phyloP scores from a whole-genome alignment of 148 eudicot genomes.

The Simmondsia chinensis region DNA sequence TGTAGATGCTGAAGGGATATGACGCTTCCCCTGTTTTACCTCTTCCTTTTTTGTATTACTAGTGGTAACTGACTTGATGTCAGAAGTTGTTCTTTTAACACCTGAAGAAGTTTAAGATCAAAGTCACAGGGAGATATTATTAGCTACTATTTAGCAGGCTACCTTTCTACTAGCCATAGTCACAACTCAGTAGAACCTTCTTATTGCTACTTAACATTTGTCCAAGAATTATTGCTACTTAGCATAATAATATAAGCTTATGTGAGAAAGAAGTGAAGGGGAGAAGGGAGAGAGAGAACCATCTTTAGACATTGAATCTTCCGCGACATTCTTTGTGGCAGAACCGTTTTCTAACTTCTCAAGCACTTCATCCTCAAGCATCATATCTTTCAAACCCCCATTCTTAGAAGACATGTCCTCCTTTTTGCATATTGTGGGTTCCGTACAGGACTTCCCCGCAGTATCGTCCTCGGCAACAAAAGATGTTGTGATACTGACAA shows the following conservation, averaged over 20 bases:
- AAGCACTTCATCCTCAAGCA: constrained; percentile 15
- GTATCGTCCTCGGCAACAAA: constrained; percentile 92
- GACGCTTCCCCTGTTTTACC: constrained; percentile 19
- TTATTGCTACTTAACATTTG: too few species aligned
- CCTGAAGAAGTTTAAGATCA: constrained; percentile 18
- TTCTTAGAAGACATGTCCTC: background rate
- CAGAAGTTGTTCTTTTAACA: constrained; percentile 12
- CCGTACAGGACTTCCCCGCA: constrained; percentile 5
- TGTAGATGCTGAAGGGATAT: constrained; percentile 94
- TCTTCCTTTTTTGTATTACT: constrained; percentile 7
- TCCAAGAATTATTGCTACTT: too few species aligned
- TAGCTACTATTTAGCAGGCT: background rate
- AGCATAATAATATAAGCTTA: too few species aligned
- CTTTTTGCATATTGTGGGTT: background rate
- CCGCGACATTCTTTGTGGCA: constrained; percentile 2
- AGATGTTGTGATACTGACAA: constrained; percentile 90
- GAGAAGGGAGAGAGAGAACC: constrained; percentile 6
- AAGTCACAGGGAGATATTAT: background rate
- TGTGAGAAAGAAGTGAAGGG: too few species aligned
- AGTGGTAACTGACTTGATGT: constrained; percentile 3
- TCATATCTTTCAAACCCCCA: constrained; percentile 2
- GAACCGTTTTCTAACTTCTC: constrained; percentile 35
- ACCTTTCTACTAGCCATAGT: too few species aligned
- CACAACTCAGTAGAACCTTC: too few species aligned
- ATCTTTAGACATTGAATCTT: constrained; percentile 11